Base-by-base conservation (phyloP, 768 basidiomycete genomes). In the Leccinum boreale region DNA sequence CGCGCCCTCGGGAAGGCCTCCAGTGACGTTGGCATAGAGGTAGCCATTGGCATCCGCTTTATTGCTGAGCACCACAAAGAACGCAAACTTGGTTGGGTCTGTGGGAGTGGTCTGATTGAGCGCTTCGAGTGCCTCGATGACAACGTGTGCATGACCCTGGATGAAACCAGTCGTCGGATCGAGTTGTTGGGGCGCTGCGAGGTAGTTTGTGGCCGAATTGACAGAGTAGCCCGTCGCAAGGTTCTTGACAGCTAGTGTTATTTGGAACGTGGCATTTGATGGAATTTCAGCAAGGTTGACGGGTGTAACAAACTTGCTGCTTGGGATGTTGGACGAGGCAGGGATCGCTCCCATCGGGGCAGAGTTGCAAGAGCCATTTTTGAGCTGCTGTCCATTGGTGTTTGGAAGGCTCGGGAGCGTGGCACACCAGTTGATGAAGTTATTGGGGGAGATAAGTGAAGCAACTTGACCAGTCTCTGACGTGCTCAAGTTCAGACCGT, bases 361-460 rank as follows among this genome's bases (percentile, higher is more conserved):
- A 33, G 82, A 79, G 69, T 87, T 86, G 69, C 85, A 85, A 23
- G 82, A 84, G 8, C 82, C 82, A 7, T 65, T 67, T 58, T 64
- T 70, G 66, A 81, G 66, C 64, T 83, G 85, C 62, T 76, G 53
- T n/a, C 86, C 85, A 62, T 85, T 81, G 46, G 87, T 88, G 58
- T 87, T 75, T 3, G 85, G 80, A 50, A 79, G 69, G 52, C 77
- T 63, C 4, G 78, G 66, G 4, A 77, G 65, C 15, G 79, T 81
- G 7, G 75, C 70, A 63, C 87, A 87, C 69, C 76, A 85, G 74
- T 87, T 86, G 73, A 87, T 87, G 69, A 86, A 90, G 77, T 90
- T 90, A 75, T 90, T 86, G 48, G 70, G 70, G n/a, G 85, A 85
- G 0, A 81, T 85, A 7, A 83, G 71, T 6, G 85, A 86, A 14